phyloP scores from a whole-genome alignment of 1,139 yeast genomes.

The Pichia sp. region DNA sequence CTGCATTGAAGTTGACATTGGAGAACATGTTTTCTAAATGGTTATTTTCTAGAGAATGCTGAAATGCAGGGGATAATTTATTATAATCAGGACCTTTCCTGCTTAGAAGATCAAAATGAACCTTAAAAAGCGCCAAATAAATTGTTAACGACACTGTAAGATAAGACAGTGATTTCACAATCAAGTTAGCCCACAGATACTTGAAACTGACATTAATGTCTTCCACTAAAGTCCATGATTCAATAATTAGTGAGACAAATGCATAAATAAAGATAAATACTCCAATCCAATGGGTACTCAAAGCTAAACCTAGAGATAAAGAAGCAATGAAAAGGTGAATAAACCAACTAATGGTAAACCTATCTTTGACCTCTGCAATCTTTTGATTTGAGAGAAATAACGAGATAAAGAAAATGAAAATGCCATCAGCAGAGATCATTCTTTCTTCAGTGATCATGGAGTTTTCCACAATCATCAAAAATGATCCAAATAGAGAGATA shows the following conservation, averaged over 20 bases:
- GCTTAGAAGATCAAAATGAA: constrained; percentile 48
- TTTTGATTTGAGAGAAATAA: constrained; percentile 44
- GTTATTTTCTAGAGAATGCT: constrained; percentile 44
- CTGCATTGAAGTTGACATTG: constrained; percentile 59
- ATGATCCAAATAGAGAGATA: constrained; percentile 43
- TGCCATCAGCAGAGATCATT: constrained; percentile 46
- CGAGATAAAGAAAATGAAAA: constrained; percentile 45
- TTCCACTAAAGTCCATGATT: constrained; percentile 55
- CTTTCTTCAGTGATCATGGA: constrained; percentile 49
- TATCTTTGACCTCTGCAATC: constrained; percentile 35
- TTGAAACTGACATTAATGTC: constrained; percentile 44
- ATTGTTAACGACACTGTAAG: constrained; percentile 46
- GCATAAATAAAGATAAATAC: constrained; percentile 51
- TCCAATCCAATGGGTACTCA: constrained; percentile 55
- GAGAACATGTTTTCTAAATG: constrained; percentile 41
- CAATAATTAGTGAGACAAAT: constrained; percentile 36
- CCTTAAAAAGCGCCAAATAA: constrained; percentile 44
- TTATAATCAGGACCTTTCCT: constrained; percentile 49
- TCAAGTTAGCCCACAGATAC: constrained; percentile 34
- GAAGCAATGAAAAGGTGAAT: constrained; percentile 41
- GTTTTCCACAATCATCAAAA: constrained; percentile 49
- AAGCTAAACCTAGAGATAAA: constrained; percentile 47
- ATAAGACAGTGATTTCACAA: constrained; percentile 35
- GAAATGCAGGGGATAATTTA: constrained; percentile 54
- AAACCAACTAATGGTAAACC: constrained; percentile 45